Conservation (phyloP, 441 rosid species). For the Dalechampia spathulata region DNA sequence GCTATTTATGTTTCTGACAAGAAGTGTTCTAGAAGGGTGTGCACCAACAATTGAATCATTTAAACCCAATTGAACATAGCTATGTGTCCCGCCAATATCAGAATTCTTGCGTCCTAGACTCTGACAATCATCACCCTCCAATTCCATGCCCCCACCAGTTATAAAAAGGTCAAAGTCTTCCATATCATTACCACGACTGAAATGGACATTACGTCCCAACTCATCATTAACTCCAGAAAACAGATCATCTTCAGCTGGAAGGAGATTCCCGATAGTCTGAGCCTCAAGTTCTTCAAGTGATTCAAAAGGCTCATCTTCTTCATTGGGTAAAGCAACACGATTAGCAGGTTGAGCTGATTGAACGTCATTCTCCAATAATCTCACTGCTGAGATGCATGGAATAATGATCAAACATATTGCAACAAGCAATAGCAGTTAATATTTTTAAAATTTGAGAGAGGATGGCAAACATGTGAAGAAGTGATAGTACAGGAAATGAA, state of each 20-base stretch:
- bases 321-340: slow-evolving; percentile 25
- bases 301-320: slow-evolving; percentile 46
- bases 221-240: slow-evolving; percentile 62
- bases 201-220: slow-evolving; percentile 21
- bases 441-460: slow-evolving; percentile 3
- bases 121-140: slow-evolving; percentile 38
- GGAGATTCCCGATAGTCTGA: slow-evolving; percentile 71
- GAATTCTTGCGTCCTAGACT: slow-evolving; percentile 19
- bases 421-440: neutral
- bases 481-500: neutral
- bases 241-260: slow-evolving; percentile 68
- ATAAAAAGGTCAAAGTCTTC: slow-evolving; percentile 70
- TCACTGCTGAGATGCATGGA: slow-evolving; percentile 40
- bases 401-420: slow-evolving; percentile 12
- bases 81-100: slow-evolving; percentile 21
- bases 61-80: slow-evolving; percentile 17
- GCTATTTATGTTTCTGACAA: slow-evolving; percentile 55
- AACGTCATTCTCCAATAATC: slow-evolving; percentile 28
- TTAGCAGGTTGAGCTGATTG: slow-evolving; percentile 33
- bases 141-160: slow-evolving; percentile 72
- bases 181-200: slow-evolving; percentile 27
- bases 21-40: slow-evolving; percentile 56
- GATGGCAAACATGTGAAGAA: neutral
- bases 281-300: slow-evolving; percentile 72
- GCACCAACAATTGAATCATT: slow-evolving; percentile 32